Conservation (phyloP, 23 red algal species). For the Gracilaria gracilis region DNA sequence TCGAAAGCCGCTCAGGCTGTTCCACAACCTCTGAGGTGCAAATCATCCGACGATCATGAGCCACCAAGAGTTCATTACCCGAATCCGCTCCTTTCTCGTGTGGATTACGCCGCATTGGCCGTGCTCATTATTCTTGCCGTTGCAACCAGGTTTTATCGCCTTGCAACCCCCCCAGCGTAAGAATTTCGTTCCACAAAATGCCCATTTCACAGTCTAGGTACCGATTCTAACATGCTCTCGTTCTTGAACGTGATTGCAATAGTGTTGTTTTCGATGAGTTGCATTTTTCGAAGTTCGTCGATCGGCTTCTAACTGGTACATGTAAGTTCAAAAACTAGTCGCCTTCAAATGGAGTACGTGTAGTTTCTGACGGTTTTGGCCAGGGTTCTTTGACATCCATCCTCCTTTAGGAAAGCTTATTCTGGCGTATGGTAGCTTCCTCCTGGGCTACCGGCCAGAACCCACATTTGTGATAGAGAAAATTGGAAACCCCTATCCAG, state of each 20-base stretch:
- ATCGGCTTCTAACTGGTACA: constrained; percentile 72
- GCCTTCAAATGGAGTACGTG: background rate
- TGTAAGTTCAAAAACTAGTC: constrained; percentile 52
- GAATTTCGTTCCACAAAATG: background rate
- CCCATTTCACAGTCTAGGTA: no score
- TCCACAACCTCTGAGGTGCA: background rate
- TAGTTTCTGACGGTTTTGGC: constrained; percentile 16
- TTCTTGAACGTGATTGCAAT: background rate
- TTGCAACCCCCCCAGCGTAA: constrained; percentile 71
- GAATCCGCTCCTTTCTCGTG: background rate
- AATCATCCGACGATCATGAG: background rate
- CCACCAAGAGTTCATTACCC: background rate
- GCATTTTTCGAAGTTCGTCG: constrained; percentile 73
- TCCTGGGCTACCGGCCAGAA: constrained; percentile 71
- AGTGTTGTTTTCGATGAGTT: constrained; percentile 80
- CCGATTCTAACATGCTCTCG: constrained; percentile 14
- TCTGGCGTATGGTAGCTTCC: constrained; percentile 63
- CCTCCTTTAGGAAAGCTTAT: constrained; percentile 96
- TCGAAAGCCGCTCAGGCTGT: background rate
- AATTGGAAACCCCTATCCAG: constrained; percentile 79
- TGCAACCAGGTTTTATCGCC: constrained; percentile 71
- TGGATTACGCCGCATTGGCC: background rate
- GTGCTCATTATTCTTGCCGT: constrained; percentile 38
- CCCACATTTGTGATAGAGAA: constrained; percentile 79
- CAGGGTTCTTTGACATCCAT: constrained; percentile 99